Percentiles rank a stretch among this genome's conserved stretches.
phyloP scores from a whole-genome alignment of 306 rosid species.

The Trifolium dubium region DNA sequence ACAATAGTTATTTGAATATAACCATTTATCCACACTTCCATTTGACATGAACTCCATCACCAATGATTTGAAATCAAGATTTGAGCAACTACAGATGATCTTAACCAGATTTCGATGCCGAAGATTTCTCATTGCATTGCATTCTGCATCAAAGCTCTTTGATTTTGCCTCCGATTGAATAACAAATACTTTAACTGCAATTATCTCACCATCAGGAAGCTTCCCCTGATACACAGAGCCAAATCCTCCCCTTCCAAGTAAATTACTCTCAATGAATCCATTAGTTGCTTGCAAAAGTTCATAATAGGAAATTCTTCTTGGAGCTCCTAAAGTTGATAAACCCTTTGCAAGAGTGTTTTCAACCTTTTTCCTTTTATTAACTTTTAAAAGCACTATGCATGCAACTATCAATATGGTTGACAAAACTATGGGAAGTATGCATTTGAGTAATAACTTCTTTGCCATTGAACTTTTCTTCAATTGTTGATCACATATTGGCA shows the following conservation, averaged over 20 bases:
- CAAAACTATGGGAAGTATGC: background rate
- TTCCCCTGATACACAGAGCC: constrained; percentile 38
- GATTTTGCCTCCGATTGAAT: constrained; percentile 1
- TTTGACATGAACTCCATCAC: constrained; percentile 41
- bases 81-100: constrained; percentile 32
- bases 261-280: constrained; percentile 23
- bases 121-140: constrained; percentile 41
- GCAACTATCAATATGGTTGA: background rate
- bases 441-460: background rate
- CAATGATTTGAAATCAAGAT: constrained; percentile 37
- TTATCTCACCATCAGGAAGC: constrained; percentile 31
- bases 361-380: background rate
- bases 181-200: constrained; percentile 40
- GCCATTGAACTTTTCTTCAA: background rate
- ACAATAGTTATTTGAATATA: constrained; percentile 34
- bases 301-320: constrained; percentile 36
- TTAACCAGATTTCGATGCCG: constrained; percentile 39
- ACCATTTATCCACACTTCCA: constrained; percentile 36
- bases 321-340: background rate
- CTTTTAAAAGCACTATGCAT: background rate
- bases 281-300: constrained; percentile 38
- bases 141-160: constrained; percentile 39
- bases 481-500: background rate
- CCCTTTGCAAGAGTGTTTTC: background rate
- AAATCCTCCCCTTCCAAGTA: constrained; percentile 41